Base-by-base conservation (phyloP, 2,329 filamentous ascomycete genomes). In the Colletotrichum cordylinicola region DNA sequence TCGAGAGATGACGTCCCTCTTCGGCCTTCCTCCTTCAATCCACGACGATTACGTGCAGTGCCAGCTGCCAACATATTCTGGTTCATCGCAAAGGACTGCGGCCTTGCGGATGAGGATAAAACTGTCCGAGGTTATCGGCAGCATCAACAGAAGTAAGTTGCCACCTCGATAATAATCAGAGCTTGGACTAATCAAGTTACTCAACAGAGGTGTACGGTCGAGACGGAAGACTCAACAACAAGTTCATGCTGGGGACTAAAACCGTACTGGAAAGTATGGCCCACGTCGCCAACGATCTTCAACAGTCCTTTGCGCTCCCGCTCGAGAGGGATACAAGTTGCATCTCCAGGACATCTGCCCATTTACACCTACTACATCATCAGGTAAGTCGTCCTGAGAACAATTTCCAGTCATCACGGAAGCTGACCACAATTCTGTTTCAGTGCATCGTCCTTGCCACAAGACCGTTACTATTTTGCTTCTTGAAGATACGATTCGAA, bases 1-100 rank as follows among this genome's bases (percentile, higher is more conserved):
- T 69, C 84, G 89, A 4, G 86, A 90, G 77, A 89, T 90, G 85
- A 88, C 88, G 2, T 88, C 88, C 1, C 77, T 90, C 4, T 89
- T 90, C 86, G 89, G 89, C 0, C 76, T 90, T 0, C 89, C 90
- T 0, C 85, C 87, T 61, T 86, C 87, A 0, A 83, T 91, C 3
- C 82, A 83, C 24, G 88, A 90, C 52, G 86, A 89, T n/a, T 87
- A 91, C 56, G 85, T 91, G 1, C 84, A 86, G 9, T 86, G 87
- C 1, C 82, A 84, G 35, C 78, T 85, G 2, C 83, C 83, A 0
- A 78, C 79, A 3, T 84, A 82, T 18, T 77, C 76, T 1, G 83
- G 82, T 2, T 82, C 80, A 0, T 27, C 74, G 0, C 80, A 82
- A 9, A 73, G 82, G 4, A 79, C 78, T 0, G 78, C 81, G 3